Percentiles rank a stretch among this genome's conserved stretches.
phyloP scores from a whole-genome alignment of 78 protist genomes.

The Anaeramoeba flamelloides region DNA sequence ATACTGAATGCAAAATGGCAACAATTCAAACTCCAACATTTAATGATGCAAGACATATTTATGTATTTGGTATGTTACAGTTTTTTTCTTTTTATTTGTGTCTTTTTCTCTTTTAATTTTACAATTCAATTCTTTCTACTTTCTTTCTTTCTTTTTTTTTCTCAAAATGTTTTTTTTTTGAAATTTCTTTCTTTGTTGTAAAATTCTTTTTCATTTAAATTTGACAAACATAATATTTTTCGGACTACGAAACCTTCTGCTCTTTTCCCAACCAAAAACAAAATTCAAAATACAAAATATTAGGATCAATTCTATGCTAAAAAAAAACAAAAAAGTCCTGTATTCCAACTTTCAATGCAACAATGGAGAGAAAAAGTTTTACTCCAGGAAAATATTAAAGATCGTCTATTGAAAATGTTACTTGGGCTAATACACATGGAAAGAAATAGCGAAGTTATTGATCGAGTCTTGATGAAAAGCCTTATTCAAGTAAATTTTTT shows the following conservation, averaged over 20 bases:
- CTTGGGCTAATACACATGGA: background rate
- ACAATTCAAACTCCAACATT: slow-evolving; percentile 48
- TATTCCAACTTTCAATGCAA: background rate
- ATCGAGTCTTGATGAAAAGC: background rate
- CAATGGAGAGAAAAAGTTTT: background rate
- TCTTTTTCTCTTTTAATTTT: background rate
- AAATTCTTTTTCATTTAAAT: too few species aligned
- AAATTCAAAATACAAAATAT: too few species aligned
- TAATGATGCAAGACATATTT: slow-evolving; percentile 72
- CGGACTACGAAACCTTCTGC: too few species aligned
- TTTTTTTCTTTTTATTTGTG: background rate
- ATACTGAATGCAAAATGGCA: slow-evolving; percentile 39
- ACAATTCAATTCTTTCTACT: too few species aligned
- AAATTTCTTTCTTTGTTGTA: too few species aligned
- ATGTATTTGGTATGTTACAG: slow-evolving; percentile 62
- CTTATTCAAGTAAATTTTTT: background rate
- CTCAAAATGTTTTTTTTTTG: too few species aligned
- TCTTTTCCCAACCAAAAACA: too few species aligned
- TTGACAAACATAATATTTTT: too few species aligned
- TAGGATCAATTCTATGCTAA: background rate
- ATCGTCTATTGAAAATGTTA: background rate
- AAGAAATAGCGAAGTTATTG: background rate
- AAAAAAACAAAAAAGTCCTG: background rate
- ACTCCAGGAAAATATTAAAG: background rate
- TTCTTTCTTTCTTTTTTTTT: too few species aligned